phyloP scores from a whole-genome alignment of 495 filamentous ascomycete genomes.

The Evansstolkia leycettana region DNA sequence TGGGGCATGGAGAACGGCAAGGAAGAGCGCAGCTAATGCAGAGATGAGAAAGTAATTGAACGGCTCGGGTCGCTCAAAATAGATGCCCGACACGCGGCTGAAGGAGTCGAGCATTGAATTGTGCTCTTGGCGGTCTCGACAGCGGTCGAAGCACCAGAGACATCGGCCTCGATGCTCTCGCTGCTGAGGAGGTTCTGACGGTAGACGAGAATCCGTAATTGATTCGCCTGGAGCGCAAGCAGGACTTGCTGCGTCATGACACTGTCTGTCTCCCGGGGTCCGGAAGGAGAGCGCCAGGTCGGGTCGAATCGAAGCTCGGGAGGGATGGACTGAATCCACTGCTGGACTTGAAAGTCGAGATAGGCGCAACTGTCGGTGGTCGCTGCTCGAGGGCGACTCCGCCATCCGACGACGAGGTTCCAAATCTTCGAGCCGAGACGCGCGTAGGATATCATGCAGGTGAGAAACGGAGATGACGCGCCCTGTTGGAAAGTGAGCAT shows the following conservation, averaged over 20 bases:
- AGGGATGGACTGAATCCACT: slow-evolving; percentile 58
- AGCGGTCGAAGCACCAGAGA: slow-evolving; percentile 48
- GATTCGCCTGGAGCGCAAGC: slow-evolving; percentile 58
- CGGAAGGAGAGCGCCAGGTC: slow-evolving; percentile 14
- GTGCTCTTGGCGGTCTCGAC: slow-evolving; percentile 69
- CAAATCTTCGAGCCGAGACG: slow-evolving; percentile 66
- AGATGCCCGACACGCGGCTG: slow-evolving; percentile 61
- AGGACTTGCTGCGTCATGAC: slow-evolving; percentile 34
- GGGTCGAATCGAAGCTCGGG: slow-evolving; percentile 42
- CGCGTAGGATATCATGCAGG: slow-evolving; percentile 62
- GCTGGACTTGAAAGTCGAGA: slow-evolving; percentile 60
- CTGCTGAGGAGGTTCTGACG: slow-evolving; percentile 63
- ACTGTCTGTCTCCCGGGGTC: slow-evolving; percentile 19
- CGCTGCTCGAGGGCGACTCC: slow-evolving; percentile 31
- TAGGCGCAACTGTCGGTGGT: slow-evolving; percentile 53
- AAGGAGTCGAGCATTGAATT: slow-evolving; percentile 59
- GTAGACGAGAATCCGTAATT: slow-evolving; percentile 70
- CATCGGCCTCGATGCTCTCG: slow-evolving; percentile 56
- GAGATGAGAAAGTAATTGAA: slow-evolving; percentile 81
- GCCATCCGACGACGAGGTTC: slow-evolving; percentile 40
- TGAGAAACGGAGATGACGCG: slow-evolving; percentile 40
- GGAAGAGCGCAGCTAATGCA: slow-evolving; percentile 64
- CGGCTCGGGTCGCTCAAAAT: slow-evolving; percentile 61
- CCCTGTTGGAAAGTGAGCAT: not conserved
- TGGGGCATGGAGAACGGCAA: slow-evolving; percentile 68